These are phyloP conservation scores for Yamadazyma sp. DNA, from an alignment of 1,139 yeast species.

Conservation along the genomic window DNA sequence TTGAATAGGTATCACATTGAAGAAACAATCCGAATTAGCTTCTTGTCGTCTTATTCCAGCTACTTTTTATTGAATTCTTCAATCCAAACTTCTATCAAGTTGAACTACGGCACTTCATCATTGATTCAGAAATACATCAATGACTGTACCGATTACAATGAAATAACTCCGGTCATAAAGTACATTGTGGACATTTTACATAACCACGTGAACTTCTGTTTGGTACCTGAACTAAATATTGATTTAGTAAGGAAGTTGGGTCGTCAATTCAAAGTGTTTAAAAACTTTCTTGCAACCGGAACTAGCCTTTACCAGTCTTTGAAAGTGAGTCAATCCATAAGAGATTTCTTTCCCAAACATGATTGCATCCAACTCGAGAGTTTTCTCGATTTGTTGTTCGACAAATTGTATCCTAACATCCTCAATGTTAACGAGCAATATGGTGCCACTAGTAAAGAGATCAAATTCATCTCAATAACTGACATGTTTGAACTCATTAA, in stretches of 20 bases:
- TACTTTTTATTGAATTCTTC: constrained; percentile 35
- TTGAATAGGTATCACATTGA: constrained; percentile 33
- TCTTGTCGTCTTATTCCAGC: constrained; percentile 39
- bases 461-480: constrained; percentile 18
- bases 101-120: constrained; percentile 38
- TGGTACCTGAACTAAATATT: constrained; percentile 38
- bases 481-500: constrained; percentile 32
- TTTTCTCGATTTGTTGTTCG: constrained; percentile 28
- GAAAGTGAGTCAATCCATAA: constrained; percentile 13
- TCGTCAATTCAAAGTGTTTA: constrained; percentile 20
- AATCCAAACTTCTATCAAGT: constrained; percentile 31
- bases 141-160: constrained; percentile 20
- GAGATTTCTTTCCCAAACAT: constrained; percentile 19
- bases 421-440: constrained; percentile 24
- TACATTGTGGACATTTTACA: constrained; percentile 27
- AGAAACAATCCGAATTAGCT: constrained; percentile 38
- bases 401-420: constrained; percentile 29
- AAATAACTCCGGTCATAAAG: constrained; percentile 24
- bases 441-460: constrained; percentile 15
- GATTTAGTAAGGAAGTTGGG: constrained; percentile 21
- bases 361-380: constrained; percentile 29
- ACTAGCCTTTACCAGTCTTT: constrained; percentile 16
- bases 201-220: constrained; percentile 24
- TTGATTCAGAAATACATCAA: constrained; percentile 28
- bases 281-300: constrained; percentile 21